These are phyloP conservation scores for Dipodascus geniculatus DNA, from an alignment of 805 yeast genomes.

Conservation along the genomic window DNA sequence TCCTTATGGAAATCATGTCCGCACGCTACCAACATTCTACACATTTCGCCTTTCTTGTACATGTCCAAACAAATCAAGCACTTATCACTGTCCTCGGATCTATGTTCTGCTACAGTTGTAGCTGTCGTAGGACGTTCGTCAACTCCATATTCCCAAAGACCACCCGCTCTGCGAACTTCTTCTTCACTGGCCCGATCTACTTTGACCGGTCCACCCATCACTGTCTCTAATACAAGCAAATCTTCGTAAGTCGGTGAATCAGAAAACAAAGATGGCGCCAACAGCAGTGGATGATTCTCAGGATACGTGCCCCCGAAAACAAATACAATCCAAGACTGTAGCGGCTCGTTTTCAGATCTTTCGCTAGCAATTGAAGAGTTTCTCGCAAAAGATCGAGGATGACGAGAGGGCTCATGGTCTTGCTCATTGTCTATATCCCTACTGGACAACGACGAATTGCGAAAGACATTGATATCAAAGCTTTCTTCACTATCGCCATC, in stretches of 20 bases:
- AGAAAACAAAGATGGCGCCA: conserved; percentile 36
- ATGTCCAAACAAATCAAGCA: conserved; percentile 37
- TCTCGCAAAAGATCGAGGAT: background rate
- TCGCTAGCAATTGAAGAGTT: conserved; percentile 4
- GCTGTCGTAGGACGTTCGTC: background rate
- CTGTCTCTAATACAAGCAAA: conserved; percentile 33
- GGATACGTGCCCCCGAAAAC: conserved; percentile 48
- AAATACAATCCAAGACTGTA: conserved; percentile 47
- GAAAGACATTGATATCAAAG: background rate
- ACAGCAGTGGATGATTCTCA: conserved; percentile 35
- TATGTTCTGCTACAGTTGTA: conserved; percentile 7
- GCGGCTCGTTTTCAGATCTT: conserved; percentile 3
- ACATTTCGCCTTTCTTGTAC: conserved; percentile 34
- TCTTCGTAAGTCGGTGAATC: conserved; percentile 43
- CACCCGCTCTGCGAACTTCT: conserved; percentile 31
- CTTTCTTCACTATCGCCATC: background rate
- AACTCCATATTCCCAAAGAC: conserved; percentile 15
- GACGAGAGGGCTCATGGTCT: background rate
- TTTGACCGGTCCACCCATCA: conserved; percentile 34
- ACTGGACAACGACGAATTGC: background rate
- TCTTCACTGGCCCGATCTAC: conserved; percentile 32
- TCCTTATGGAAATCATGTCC: conserved; percentile 41
- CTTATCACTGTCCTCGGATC: background rate
- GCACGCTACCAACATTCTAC: conserved; percentile 37
- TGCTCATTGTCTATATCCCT: background rate